These are phyloP conservation scores for Tylopilus vinaceipallidus DNA, from an alignment of 768 basidiomycete genomes.

Conservation along the genomic window DNA sequence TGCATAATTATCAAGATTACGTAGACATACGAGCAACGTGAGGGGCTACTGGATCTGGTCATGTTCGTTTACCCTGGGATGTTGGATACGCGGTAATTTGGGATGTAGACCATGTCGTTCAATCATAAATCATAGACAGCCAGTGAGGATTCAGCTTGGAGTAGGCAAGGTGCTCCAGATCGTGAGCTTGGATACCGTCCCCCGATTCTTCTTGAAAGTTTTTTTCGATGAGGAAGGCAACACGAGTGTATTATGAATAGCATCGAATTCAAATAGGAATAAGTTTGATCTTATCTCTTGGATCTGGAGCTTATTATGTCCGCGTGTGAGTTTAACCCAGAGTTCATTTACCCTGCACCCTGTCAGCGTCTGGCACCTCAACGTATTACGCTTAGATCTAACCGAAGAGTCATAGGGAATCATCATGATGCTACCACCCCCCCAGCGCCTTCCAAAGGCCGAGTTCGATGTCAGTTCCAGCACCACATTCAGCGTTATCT, in stretches of 20 bases:
- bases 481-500: background rate
- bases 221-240: conserved; percentile 29
- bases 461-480: conserved; percentile 24
- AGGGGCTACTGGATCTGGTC: conserved; percentile 30
- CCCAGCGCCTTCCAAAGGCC: background rate
- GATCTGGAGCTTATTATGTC: background rate
- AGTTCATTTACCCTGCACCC: background rate
- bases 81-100: no score
- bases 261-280: no score
- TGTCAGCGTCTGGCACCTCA: background rate
- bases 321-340: conserved; percentile 1
- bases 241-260: no score
- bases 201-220: conserved; percentile 28
- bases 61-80: conserved; percentile 36
- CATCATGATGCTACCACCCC: background rate
- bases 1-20: background rate
- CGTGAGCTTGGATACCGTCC: conserved; percentile 21
- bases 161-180: conserved; percentile 26
- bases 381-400: background rate
- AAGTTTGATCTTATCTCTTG: conserved; percentile 8
- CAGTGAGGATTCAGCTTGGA: no score
- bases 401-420: background rate
- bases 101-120: no score
- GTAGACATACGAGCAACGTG: conserved; percentile 37
- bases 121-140: no score